Evolutionary conservation across 1,139 yeast species (phyloP).

Genomic region (Yamadazyma buinensis): DNA sequence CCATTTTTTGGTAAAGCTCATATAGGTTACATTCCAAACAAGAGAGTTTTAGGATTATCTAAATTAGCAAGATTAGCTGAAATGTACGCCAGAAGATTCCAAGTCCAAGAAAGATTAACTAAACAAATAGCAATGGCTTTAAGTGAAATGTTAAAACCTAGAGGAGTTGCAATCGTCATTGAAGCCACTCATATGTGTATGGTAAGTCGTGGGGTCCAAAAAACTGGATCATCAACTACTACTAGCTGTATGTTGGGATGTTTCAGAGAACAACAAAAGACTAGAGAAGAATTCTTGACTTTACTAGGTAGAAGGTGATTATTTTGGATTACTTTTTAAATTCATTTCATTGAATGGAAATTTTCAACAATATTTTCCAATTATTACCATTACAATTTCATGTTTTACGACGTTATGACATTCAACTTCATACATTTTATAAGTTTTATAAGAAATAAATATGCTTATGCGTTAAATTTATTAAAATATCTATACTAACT

Average conservation of each 20-base stretch:
- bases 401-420: slow-evolving; percentile 34
- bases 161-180: slow-evolving; percentile 97
- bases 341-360: slow-evolving; percentile 4
- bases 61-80: slow-evolving; percentile 94
- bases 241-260: slow-evolving; percentile 98
- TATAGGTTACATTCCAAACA: slow-evolving; percentile 94
- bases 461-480: not conserved
- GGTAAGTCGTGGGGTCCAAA: slow-evolving; percentile 98
- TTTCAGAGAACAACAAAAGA: slow-evolving; percentile 87
- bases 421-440: slow-evolving; percentile 30
- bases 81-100: slow-evolving; percentile 92
- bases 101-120: slow-evolving; percentile 94
- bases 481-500: no score
- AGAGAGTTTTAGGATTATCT: slow-evolving; percentile 88
- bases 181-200: slow-evolving; percentile 99
- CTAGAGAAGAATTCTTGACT: slow-evolving; percentile 94
- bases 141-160: slow-evolving; percentile 83
- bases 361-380: slow-evolving; percentile 18
- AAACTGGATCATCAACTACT: slow-evolving; percentile 88
- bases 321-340: slow-evolving; percentile 1
- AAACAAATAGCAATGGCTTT: slow-evolving; percentile 97
- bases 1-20: slow-evolving; percentile 97
- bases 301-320: slow-evolving; percentile 53
- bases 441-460: slow-evolving; percentile 6
- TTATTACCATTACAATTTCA: slow-evolving; percentile 1